phyloP scores from a whole-genome alignment of 257 asterid genomes.

The Datura wrightii region DNA sequence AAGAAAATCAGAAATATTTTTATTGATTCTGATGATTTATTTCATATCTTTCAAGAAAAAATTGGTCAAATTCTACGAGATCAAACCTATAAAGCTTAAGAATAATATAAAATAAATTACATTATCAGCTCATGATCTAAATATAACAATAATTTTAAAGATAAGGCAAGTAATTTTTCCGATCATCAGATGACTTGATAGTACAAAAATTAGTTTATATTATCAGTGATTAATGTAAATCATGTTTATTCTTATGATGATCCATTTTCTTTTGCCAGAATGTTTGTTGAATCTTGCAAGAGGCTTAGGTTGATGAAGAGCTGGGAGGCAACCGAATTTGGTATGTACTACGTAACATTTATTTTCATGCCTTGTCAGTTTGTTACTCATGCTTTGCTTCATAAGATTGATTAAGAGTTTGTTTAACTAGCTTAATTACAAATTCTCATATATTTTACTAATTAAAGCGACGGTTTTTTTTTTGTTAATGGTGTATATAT shows the following conservation, averaged over 20 bases:
- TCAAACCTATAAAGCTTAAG: too few relatives aligned
- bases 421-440: not conserved
- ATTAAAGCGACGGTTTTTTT: not conserved
- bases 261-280: constrained; percentile 48
- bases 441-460: not conserved
- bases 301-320: constrained; percentile 77
- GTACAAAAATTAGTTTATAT: too few relatives aligned
- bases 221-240: too few relatives aligned
- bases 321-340: constrained; percentile 47
- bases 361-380: not conserved
- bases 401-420: not conserved
- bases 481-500: not conserved
- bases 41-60: too few relatives aligned
- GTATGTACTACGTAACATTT: constrained; percentile 4
- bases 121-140: too few relatives aligned
- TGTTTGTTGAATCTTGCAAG: constrained; percentile 83
- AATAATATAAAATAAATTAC: too few relatives aligned
- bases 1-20: too few relatives aligned
- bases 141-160: too few relatives aligned
- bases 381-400: not conserved
- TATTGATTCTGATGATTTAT: too few relatives aligned
- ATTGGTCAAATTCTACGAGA: too few relatives aligned
- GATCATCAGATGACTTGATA: too few relatives aligned
- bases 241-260: not conserved
- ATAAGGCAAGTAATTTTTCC: too few relatives aligned